Evolutionary conservation across 139 green algal genomes (phyloP).

Genomic region (Auxenochlorella pyrenoidosa): DNA sequence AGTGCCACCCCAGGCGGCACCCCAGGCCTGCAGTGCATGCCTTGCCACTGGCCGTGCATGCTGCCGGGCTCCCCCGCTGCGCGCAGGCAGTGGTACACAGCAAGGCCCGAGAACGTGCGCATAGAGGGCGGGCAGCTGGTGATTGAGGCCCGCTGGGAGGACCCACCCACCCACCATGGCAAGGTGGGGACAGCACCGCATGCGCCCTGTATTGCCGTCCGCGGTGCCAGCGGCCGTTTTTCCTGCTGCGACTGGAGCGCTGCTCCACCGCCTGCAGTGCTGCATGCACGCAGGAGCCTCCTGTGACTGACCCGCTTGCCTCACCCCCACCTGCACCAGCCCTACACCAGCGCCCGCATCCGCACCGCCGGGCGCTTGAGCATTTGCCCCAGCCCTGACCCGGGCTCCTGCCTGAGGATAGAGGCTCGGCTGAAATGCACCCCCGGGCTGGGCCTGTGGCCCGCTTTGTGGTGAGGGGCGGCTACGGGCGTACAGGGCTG

Average conservation of each 20-base stretch:
- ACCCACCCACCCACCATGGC: not conserved
- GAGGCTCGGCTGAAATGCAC: not conserved
- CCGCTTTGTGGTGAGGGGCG: not conserved
- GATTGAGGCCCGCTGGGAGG: not conserved
- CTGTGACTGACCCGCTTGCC: not conserved
- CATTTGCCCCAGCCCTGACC: not conserved
- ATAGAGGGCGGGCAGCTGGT: constrained; percentile 1
- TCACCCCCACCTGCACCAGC: not conserved
- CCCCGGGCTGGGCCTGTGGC: not conserved
- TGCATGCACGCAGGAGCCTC: not conserved
- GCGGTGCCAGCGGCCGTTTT: not conserved
- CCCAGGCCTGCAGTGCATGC: not conserved
- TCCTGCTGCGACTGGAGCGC: not conserved
- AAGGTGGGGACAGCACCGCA: not conserved
- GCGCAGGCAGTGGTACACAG: not conserved
- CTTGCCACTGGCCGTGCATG: not conserved
- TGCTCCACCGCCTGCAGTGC: not conserved
- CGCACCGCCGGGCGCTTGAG: not conserved
- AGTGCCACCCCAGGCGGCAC: not conserved
- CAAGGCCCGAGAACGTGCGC: not conserved
- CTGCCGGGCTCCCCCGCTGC: too few relatives aligned
- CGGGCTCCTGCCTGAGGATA: not conserved
- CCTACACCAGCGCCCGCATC: not conserved
- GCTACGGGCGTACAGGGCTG: too few relatives aligned
- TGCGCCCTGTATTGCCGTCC: not conserved